These are phyloP conservation scores for Rosa multiflora DNA, from an alignment of 306 rosid genomes.

Conservation along the genomic window DNA sequence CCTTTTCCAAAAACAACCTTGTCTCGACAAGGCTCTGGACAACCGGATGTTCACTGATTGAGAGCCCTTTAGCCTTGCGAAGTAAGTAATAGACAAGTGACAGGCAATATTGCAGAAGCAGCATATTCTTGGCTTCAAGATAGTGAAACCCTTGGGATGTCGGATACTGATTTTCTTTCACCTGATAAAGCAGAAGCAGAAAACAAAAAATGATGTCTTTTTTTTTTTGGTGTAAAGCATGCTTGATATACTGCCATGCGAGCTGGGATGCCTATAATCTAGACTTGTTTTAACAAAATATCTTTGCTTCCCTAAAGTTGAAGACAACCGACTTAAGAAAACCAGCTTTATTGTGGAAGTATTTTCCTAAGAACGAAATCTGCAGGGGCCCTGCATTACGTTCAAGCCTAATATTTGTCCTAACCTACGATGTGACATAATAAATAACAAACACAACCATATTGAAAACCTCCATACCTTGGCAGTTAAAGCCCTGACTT, in stretches of 20 bases:
- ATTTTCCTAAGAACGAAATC: not conserved
- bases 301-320: not conserved
- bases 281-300: not conserved
- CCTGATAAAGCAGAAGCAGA: conserved; percentile 36
- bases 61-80: conserved; percentile 69
- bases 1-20: conserved; percentile 86
- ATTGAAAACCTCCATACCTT: conserved; percentile 49
- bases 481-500: conserved; percentile 66
- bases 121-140: conserved; percentile 80
- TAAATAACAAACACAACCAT: not conserved
- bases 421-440: not conserved
- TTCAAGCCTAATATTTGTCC: not conserved
- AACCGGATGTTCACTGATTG: conserved; percentile 73
- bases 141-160: conserved; percentile 79
- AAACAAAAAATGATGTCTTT: conserved; percentile 4
- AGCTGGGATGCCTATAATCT: not conserved
- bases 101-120: conserved; percentile 79
- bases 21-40: conserved; percentile 75
- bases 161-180: conserved; percentile 57
- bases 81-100: conserved; percentile 84
- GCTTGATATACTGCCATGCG: not conserved
- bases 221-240: not conserved
- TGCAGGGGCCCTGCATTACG: not conserved
- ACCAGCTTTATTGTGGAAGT: not conserved
- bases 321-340: no score